These are phyloP conservation scores for Alternaria sp. DNA, from an alignment of 2,329 filamentous ascomycete genomes.

Conservation along the genomic window DNA sequence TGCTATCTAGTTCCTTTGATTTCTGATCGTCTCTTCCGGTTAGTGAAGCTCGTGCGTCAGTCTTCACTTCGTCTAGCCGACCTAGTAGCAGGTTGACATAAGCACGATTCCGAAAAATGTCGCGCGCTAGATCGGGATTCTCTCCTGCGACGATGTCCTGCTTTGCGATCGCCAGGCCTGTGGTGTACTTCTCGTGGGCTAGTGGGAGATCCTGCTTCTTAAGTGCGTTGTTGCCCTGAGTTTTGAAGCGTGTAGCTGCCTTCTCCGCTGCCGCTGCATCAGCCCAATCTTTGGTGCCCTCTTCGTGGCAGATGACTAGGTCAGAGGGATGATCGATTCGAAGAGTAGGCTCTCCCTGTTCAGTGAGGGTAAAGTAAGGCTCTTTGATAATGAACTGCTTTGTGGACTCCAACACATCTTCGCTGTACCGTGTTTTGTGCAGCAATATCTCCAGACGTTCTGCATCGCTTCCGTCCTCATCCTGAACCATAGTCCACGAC, in stretches of 20 bases:
- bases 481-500: slow-evolving; percentile 44
- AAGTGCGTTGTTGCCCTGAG: slow-evolving; percentile 47
- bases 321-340: slow-evolving; percentile 65
- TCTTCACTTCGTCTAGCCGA: slow-evolving; percentile 43
- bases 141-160: slow-evolving; percentile 19
- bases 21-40: slow-evolving; percentile 36
- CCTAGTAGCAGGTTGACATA: slow-evolving; percentile 43
- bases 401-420: slow-evolving; percentile 48
- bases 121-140: slow-evolving; percentile 37
- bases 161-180: slow-evolving; percentile 39
- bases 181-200: slow-evolving; percentile 44
- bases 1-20: slow-evolving; percentile 51
- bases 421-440: slow-evolving; percentile 36
- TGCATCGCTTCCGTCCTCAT: slow-evolving; percentile 51
- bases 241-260: slow-evolving; percentile 40
- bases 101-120: slow-evolving; percentile 48
- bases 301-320: slow-evolving; percentile 51
- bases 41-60: slow-evolving; percentile 41
- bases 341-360: slow-evolving; percentile 55
- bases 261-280: slow-evolving; percentile 47
- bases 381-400: slow-evolving; percentile 62
- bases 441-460: slow-evolving; percentile 40
- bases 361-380: slow-evolving; percentile 60
- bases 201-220: slow-evolving; percentile 51
- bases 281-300: slow-evolving; percentile 38